Conservation (phyloP, 2,329 filamentous ascomycete species). For the Calonectria fujianensis region DNA sequence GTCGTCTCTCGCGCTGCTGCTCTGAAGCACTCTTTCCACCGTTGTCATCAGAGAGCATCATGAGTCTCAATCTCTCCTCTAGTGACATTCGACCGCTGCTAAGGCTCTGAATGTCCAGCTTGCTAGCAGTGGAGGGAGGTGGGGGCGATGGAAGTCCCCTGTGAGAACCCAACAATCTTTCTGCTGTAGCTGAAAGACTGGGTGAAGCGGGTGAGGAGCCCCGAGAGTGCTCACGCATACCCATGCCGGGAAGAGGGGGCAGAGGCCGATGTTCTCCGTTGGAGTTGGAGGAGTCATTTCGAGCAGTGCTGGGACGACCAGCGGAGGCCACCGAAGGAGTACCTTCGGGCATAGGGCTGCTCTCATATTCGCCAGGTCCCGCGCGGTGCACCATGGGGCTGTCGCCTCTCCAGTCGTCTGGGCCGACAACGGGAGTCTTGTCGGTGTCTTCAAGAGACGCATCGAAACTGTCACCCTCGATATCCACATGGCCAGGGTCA, state of each 20-base stretch:
- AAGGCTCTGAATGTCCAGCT: conserved; percentile 86
- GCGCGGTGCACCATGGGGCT: conserved; percentile 65
- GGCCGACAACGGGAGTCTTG: conserved; percentile 98
- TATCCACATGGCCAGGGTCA: conserved; percentile 71
- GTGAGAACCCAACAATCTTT: conserved; percentile 80
- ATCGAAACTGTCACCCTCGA: conserved; percentile 91
- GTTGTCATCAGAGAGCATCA: conserved; percentile 87
- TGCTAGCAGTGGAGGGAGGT: conserved; percentile 78
- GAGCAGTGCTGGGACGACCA: conserved; percentile 73
- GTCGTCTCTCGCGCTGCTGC: conserved; percentile 80
- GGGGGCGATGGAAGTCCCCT: conserved; percentile 85
- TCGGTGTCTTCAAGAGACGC: conserved; percentile 95
- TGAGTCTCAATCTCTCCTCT: conserved; percentile 89
- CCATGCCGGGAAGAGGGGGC: conserved; percentile 85
- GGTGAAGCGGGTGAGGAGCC: conserved; percentile 74
- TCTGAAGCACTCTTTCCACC: conserved; percentile 76
- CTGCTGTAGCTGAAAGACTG: conserved; percentile 81
- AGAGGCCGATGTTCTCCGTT: conserved; percentile 89
- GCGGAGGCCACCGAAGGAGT: conserved; percentile 64
- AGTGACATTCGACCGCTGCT: conserved; percentile 86
- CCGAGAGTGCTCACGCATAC: conserved; percentile 61
- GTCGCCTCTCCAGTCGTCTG: conserved; percentile 94
- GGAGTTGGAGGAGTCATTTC: conserved; percentile 84
- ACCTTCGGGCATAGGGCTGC: conserved; percentile 79
- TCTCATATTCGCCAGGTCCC: conserved; percentile 72